A percentile compares a stretch with the other conserved stretches of the same genome.
These are phyloP conservation scores for Vitis hybrid DNA, from an alignment of 177 flowering plant genomes.

Conservation along the genomic window DNA sequence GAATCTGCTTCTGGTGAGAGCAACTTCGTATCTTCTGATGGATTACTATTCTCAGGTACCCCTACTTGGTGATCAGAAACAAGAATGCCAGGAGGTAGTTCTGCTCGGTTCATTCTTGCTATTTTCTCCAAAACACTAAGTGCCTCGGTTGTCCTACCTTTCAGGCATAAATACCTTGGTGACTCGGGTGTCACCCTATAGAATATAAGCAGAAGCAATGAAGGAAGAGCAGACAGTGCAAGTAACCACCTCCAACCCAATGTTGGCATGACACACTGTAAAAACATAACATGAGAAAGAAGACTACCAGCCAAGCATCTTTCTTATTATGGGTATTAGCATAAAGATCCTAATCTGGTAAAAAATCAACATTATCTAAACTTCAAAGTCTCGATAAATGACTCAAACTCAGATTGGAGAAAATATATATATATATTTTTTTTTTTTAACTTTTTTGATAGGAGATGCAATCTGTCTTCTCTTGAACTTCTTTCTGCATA, in stretches of 20 bases:
- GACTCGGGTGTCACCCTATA: slow-evolving; percentile 74
- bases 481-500: not conserved
- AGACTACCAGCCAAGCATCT: not conserved
- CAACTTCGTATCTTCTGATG: slow-evolving; percentile 42
- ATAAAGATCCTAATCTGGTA: not conserved
- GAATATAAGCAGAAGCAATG: slow-evolving; percentile 68
- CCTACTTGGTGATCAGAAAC: slow-evolving; percentile 39
- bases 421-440: not conserved
- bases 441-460: not conserved
- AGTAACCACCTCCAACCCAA: slow-evolving; percentile 97
- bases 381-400: not conserved
- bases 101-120: slow-evolving; percentile 53
- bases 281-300: not conserved
- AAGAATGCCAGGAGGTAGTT: slow-evolving; percentile 67
- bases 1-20: slow-evolving; percentile 31
- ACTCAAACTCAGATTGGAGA: not conserved
- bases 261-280: slow-evolving; percentile 83
- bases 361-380: not conserved
- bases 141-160: slow-evolving; percentile 67
- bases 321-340: not conserved
- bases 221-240: slow-evolving; percentile 74
- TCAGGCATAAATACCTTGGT: slow-evolving; percentile 74
- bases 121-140: slow-evolving; percentile 52
- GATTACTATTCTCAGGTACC: slow-evolving; percentile 23
- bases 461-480: not conserved